Evolutionary conservation across 2,329 filamentous ascomycete genomes (phyloP), one percentile per base, ranked within the genome.

Genomic region (Seiridium cupressi): DNA sequence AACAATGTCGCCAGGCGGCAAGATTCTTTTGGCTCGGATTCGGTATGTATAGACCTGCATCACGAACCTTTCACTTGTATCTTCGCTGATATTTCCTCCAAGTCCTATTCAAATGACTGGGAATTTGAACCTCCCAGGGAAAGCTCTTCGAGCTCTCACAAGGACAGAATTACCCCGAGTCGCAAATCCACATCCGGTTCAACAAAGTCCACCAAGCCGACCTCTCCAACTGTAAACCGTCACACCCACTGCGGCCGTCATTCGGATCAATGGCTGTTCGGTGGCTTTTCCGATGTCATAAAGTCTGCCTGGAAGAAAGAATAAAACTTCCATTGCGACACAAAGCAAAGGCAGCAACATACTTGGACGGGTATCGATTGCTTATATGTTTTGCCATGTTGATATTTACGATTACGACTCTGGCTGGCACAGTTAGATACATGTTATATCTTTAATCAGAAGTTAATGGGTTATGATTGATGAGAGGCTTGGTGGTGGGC

Each of bases 201-300:
- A 34, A 64, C 69, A 60, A 74, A 71, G 59, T 65, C 68, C 5
- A 66, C 74, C 18, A 72, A 73, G 62, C 63, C 76, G 6, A 61
- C 49, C 53, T 67, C 74, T n/a, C 76, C 74, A 26, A 76, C 74
- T 7, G 76, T 79, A 64, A 85, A 85, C 62, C 76, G 80, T 47
- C 77, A 84, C 70, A 84, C 81, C 42, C 81, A 82, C 60, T 85
- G 83, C 62, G 83, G 83, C 11, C 76, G 83, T 11, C 82, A 85
- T 69, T 80, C 80, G 44, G 77, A 83, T 64, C 80, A 84, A 65
- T 82, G 78, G 61, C 72, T 85, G 11, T 81, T 85, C 62, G 73
- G 80, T 40, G 82, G 82, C 1, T 78, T 77, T 47, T 81, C 77
- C 2, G 78, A 79, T 49, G 68, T 81, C 40, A 77, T 77, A 63